These are phyloP conservation scores for Trichoderma gracile DNA, from an alignment of 2,329 filamentous ascomycete species.

Conservation along the genomic window DNA sequence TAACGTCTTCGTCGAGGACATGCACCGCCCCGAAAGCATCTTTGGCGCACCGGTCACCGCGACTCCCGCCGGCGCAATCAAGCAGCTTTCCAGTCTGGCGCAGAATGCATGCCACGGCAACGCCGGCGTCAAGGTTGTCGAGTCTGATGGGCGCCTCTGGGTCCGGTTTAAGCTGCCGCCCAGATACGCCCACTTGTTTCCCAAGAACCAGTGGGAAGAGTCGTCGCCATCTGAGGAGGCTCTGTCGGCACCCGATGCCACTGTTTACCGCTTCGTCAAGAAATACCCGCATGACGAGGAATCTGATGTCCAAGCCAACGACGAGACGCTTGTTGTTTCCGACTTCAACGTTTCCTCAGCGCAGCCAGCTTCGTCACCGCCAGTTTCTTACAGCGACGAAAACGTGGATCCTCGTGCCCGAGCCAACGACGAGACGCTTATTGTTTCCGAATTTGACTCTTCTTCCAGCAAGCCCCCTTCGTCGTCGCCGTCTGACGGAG, in stretches of 20 bases:
- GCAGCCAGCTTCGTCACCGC: not conserved
- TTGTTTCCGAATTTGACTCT: constrained; percentile 18
- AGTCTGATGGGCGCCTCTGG: constrained; percentile 37
- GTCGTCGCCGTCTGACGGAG: not conserved
- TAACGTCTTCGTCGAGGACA: constrained; percentile 29
- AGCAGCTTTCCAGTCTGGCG: constrained; percentile 35
- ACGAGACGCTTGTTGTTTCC: constrained; percentile 26
- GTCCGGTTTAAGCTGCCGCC: constrained; percentile 44
- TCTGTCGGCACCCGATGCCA: constrained; percentile 28
- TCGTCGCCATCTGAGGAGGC: constrained; percentile 30
- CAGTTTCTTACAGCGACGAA: not conserved
- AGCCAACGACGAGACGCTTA: constrained; percentile 9
- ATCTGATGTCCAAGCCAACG: not conserved
- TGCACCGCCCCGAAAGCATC: constrained; percentile 41
- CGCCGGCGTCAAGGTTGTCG: constrained; percentile 37
- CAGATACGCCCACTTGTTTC: constrained; percentile 37
- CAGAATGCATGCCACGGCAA: constrained; percentile 33
- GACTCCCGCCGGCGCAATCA: constrained; percentile 28
- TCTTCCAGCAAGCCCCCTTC: not conserved
- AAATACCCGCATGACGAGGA: not conserved
- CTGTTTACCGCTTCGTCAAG: not conserved
- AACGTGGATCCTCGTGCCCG: not conserved
- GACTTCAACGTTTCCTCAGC: not conserved
- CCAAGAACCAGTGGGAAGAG: constrained; percentile 35
- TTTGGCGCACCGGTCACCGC: constrained; percentile 33